phyloP scores from a whole-genome alignment of 169 alveolate genomes.

The Plasmodium knowlesi region DNA sequence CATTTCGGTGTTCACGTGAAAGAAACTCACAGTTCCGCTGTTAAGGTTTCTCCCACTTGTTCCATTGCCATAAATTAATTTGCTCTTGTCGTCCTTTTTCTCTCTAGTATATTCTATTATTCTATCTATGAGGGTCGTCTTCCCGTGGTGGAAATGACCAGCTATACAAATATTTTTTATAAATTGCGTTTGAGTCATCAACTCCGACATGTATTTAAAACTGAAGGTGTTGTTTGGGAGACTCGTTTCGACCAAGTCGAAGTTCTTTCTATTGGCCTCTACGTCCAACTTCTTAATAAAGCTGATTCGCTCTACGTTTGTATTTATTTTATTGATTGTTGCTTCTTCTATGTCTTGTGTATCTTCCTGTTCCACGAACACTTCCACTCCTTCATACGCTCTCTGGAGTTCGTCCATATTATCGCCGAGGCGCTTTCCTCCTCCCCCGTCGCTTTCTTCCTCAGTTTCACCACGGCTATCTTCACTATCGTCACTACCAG shows the following conservation, averaged over 20 bases:
- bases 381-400: slow-evolving; percentile 82
- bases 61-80: slow-evolving; percentile 33
- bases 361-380: slow-evolving; percentile 97
- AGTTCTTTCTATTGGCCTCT: slow-evolving; percentile 83
- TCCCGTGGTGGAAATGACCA: slow-evolving; percentile 99
- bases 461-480: slow-evolving; percentile 54
- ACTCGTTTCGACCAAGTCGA: slow-evolving; percentile 82
- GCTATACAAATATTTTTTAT: slow-evolving; percentile 96
- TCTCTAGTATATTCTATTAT: slow-evolving; percentile 94
- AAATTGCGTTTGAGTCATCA: slow-evolving; percentile 94
- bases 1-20: slow-evolving; percentile 18
- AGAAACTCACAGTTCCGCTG: slow-evolving; percentile 62
- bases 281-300: slow-evolving; percentile 79
- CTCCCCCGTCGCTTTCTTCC: slow-evolving; percentile 60
- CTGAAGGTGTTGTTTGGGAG: slow-evolving; percentile 92
- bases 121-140: slow-evolving; percentile 96
- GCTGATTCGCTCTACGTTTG: slow-evolving; percentile 84
- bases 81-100: slow-evolving; percentile 79
- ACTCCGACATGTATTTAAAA: slow-evolving; percentile 92
- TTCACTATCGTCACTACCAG: slow-evolving; percentile 33
- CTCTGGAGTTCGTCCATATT: slow-evolving; percentile 80
- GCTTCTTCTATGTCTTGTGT: slow-evolving; percentile 98
- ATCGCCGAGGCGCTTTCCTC: slow-evolving; percentile 43
- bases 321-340: slow-evolving; percentile 94
- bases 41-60: slow-evolving; percentile 11